Conservation (phyloP, 257 asterid genomes). For the Voacanga thouarsii region DNA sequence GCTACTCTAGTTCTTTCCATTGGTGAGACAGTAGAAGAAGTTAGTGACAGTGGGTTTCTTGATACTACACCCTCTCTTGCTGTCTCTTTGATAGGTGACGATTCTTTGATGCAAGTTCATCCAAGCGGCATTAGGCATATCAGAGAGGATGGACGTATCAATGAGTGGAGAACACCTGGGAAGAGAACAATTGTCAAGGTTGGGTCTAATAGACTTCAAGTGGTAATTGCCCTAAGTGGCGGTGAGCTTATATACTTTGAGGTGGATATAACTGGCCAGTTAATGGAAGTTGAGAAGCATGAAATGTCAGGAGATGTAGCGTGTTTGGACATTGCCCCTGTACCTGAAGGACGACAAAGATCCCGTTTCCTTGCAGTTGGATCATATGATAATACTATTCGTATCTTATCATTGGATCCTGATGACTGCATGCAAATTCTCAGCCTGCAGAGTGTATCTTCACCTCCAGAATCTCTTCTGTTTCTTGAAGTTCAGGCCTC, state of each 20-base stretch:
- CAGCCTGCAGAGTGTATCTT: conserved; percentile 93
- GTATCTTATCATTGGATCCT: conserved; percentile 90
- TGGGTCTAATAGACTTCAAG: conserved; percentile 96
- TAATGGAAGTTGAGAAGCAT: conserved; percentile 98
- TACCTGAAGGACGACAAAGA: conserved; percentile 98
- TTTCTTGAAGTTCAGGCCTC: conserved; percentile 99
- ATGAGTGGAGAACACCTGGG: conserved; percentile 99
- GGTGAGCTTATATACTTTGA: conserved; percentile 98
- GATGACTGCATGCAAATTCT: conserved; percentile 97
- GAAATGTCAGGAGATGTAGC: conserved; percentile 99
- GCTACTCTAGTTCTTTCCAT: conserved; percentile 99
- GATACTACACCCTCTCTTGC: conserved; percentile 96
- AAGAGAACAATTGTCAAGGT: conserved; percentile 97
- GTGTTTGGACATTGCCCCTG: conserved; percentile 98
- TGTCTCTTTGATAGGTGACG: conserved; percentile 96
- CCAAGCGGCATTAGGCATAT: conserved; percentile 98
- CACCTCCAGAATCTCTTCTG: conserved; percentile 95
- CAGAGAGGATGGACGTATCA: conserved; percentile 97
- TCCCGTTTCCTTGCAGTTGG: conserved; percentile 99
- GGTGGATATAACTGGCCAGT: conserved; percentile 96
- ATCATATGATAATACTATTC: conserved; percentile 92
- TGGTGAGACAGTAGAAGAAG: conserved; percentile 99
- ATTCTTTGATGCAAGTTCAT: conserved; percentile 98
- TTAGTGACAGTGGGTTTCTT: conserved; percentile 96
- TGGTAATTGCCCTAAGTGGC: conserved; percentile 96